Percentiles rank a stretch among this genome's conserved stretches.
Evolutionary conservation across 371 early-diverging fungal genomes (phyloP).

Genomic region (Rhizopus arrhizus): DNA sequence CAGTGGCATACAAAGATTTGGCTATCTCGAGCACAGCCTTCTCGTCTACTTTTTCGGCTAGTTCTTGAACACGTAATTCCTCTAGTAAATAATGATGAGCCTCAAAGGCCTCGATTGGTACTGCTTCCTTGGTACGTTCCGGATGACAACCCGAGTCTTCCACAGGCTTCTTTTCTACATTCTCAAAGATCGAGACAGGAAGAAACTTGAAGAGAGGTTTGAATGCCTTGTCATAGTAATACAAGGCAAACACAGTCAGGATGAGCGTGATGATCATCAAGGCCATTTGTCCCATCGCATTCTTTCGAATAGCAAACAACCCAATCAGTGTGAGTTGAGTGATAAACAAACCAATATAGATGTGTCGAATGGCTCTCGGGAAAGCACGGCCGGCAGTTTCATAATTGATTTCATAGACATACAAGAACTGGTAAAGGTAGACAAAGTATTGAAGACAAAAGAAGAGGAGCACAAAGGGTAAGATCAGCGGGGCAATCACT

Average conservation of each 20-base stretch:
- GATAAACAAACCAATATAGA: constrained; percentile 70
- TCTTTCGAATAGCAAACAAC: constrained; percentile 62
- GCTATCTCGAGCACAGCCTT: constrained; percentile 5
- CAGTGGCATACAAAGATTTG: constrained; percentile 18
- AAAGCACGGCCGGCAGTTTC: constrained; percentile 74
- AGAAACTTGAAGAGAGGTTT: constrained; percentile 68
- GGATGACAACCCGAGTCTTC: neutral
- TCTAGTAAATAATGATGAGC: constrained; percentile 15
- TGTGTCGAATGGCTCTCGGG: constrained; percentile 68
- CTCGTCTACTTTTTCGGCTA: constrained; percentile 8
- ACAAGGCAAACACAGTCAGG: constrained; percentile 52
- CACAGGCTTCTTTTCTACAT: neutral
- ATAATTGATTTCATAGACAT: constrained; percentile 66
- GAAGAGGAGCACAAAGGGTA: constrained; percentile 75
- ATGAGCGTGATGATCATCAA: constrained; percentile 58
- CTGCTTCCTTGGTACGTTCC: constrained; percentile 2
- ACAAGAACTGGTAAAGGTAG: constrained; percentile 80
- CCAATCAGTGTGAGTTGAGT: constrained; percentile 72
- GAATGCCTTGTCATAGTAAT: constrained; percentile 64
- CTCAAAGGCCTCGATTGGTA: constrained; percentile 15
- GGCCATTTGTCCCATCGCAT: constrained; percentile 50
- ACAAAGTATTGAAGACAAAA: constrained; percentile 75
- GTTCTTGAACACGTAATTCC: constrained; percentile 1
- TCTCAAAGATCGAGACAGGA: constrained; percentile 45
- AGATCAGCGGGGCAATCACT: constrained; percentile 78